Conservation (phyloP, 257 asterid genomes). For the Marsdenia floribunda region DNA sequence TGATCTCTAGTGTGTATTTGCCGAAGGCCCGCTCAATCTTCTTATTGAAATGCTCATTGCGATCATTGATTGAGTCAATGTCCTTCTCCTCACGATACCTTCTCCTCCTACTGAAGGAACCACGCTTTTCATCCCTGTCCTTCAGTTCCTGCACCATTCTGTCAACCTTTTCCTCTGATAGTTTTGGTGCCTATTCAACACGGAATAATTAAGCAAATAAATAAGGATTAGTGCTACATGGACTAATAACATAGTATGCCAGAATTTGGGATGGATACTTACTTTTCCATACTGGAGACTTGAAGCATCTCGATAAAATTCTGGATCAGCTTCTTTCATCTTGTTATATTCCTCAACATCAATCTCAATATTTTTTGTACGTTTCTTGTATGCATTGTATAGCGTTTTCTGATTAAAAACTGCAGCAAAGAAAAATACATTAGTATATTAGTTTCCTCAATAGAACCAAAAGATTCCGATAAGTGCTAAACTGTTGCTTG, state of each 20-base stretch:
- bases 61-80: constrained; percentile 83
- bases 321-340: constrained; percentile 89
- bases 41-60: constrained; percentile 89
- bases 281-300: constrained; percentile 98
- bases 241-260: not conserved
- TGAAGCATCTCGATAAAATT: constrained; percentile 89
- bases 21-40: constrained; percentile 96
- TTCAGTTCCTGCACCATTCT: constrained; percentile 86
- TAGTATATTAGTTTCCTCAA: constrained; percentile 6
- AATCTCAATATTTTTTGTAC: constrained; percentile 58
- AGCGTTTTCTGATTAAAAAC: constrained; percentile 85
- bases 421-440: constrained; percentile 19
- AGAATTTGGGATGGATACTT: constrained; percentile 8
- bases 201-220: not conserved
- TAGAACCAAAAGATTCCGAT: not conserved
- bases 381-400: constrained; percentile 83
- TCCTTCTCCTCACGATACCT: constrained; percentile 95
- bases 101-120: constrained; percentile 90
- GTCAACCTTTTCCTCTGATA: constrained; percentile 69
- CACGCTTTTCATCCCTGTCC: constrained; percentile 75
- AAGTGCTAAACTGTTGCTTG: not conserved
- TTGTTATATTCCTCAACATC: constrained; percentile 69
- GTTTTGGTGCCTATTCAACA: constrained; percentile 58
- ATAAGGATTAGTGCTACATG: not conserved
- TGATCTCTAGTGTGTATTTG: constrained; percentile 87